A percentile compares a stretch with the other conserved stretches of the same genome.
Evolutionary conservation across 768 basidiomycete species (phyloP).

Genomic region (Austroboletus eburneus): DNA sequence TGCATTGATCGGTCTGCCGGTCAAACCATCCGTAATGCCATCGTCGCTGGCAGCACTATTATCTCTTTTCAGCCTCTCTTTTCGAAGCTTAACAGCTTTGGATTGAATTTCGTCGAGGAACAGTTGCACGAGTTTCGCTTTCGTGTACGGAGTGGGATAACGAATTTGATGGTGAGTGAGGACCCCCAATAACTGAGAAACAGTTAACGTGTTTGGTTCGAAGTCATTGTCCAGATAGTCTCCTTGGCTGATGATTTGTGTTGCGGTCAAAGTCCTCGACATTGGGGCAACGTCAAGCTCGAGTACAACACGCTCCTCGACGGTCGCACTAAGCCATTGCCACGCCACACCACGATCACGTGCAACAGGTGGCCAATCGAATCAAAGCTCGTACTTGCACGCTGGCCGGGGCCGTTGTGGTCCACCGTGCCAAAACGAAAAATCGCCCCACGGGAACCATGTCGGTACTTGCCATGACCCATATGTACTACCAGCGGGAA

Average conservation of each 20-base stretch:
- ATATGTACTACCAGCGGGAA: no score
- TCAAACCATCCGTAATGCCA: conserved; percentile 79
- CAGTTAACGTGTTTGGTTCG: conserved; percentile 67
- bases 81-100: conserved; percentile 52
- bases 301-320: no score
- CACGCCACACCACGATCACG: conserved; percentile 17
- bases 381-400: no score
- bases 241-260: conserved; percentile 69
- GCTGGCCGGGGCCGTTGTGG: no score
- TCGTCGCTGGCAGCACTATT: conserved; percentile 75
- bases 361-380: conserved; percentile 10
- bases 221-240: conserved; percentile 80
- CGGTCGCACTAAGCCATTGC: no score
- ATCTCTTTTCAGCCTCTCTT: conserved; percentile 59
- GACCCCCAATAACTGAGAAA: conserved; percentile 77
- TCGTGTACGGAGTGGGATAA: conserved; percentile 72
- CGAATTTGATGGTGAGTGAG: conserved; percentile 72
- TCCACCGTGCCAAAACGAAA: no score
- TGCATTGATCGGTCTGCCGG: conserved; percentile 61
- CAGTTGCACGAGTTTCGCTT: conserved; percentile 69
- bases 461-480: no score
- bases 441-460: no score
- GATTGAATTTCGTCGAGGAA: conserved; percentile 76
- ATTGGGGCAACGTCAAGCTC: conserved; percentile 39
- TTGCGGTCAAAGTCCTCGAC: conserved; percentile 68